Base-by-base conservation (phyloP, 768 basidiomycete species). In the Holtermannia corniformis region DNA sequence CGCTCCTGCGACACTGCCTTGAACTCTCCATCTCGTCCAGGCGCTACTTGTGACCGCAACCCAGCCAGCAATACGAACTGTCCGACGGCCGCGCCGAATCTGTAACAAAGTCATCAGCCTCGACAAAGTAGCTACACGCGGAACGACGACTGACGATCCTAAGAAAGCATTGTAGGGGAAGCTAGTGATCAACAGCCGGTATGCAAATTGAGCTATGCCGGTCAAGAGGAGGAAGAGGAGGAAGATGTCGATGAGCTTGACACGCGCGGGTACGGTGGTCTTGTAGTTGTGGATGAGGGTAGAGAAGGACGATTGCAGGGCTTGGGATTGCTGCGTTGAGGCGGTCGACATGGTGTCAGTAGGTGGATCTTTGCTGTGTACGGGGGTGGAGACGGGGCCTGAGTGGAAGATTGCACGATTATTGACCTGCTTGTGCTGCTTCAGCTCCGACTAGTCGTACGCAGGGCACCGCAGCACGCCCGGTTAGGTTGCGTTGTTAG, bases 121-220 rank as follows among this genome's bases (percentile, higher is more conserved):
- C 45, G 16, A 20, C 13, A 46, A 27, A 19, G 21, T 20, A 24
- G 23, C 21, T 41, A 44, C 3, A 41, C 14, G 23, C 19, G n/a
- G n/a, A n/a, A n/a, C n/a, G n/a, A n/a, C n/a, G 5, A 74, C 87
- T 56, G 74, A 96, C 95, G 90, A 92, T 58, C 90, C 84, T 62
- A 96, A 74, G 75, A 99, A 99, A 37, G 95, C 90, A 62, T 99
- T 96, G 78, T 92, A 96, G 21, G 95, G 95, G 74, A 83, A 97
- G 75, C 83, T 86, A 53, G 90, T 90, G 57, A 99, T 78, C 60
- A 89, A 77, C 25, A 93, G 74, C 75, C 93, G 90, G 76, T 97
- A 97, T 10, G 80, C 75, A 75, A 99, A 96, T 71, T 96, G 92
- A 43, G 82, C 69, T 54, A 92, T 78, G 63, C 95, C 95, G 1